Base-by-base conservation (phyloP, 2,329 filamentous ascomycete genomes). In the Hymenoscyphus fructigenus region DNA sequence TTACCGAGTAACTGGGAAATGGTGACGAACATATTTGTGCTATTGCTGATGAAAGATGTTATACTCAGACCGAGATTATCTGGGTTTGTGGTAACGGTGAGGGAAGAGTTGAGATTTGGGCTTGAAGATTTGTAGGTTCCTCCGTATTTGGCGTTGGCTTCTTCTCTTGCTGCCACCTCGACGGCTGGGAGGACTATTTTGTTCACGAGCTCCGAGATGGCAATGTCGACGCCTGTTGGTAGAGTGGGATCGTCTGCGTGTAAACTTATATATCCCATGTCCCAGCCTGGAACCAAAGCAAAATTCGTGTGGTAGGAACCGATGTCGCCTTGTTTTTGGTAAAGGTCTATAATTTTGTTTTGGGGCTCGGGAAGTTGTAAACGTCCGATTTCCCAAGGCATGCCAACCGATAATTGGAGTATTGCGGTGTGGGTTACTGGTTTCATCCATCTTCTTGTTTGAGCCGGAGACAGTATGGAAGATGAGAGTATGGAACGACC, bases 301-400 rank as follows among this genome's bases (percentile, higher is more conserved):
- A 65, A 29, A 23, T 29, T 41, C 9, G 57, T 41, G 15, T 41
- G 55, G 60, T 64, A 69, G 3, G 56, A 29, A 0, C 65, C 67
- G 5, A 61, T 28, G 20, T 63, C 62, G 2, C 67, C 67, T 7
- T 50, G 10, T 26, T 69, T 67, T 23, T 59, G 63, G 32, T 69
- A 69, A 1, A 69, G 57, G 44, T 69, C 67, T 15, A 62, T 56
- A 5, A 66, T 41, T 17, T 50, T 44, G 4, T 50, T 44, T n/a
- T 44, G 47, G 14, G 56, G 41, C 28, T 36, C 15, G 34, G 44
- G 47, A 5, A 50, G 26, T 28, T 62, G 59, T 38, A 64, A 57
- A 17, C 67, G 58, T 12, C 60, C 47, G 10, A 69, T 67, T 57
- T 69, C 67, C 67, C 67, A 69, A 4, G 67, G 67, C 12, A 61